Base-by-base conservation (phyloP, 768 basidiomycete species). In the Suillus occidentalis region DNA sequence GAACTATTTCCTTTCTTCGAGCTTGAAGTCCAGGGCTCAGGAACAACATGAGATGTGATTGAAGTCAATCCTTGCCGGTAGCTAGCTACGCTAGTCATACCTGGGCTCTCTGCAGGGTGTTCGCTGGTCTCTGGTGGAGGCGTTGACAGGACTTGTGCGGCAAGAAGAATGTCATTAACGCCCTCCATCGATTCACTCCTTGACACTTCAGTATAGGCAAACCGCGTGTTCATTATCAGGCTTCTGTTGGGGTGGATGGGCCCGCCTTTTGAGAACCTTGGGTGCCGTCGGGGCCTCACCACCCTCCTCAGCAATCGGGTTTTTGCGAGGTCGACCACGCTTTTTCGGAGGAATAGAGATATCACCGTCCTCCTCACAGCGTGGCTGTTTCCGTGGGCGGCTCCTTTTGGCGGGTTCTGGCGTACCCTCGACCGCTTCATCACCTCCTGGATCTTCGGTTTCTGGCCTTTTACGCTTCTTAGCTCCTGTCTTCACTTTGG, bases 401-500 rank as follows among this genome's bases (percentile, higher is more conserved):
- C 87, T 87, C 69, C 83, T 83, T 73, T 89, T 91, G 60, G 34
- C 69, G 3, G 53, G 61, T 60, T 72, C 75, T 45, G 58, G 56
- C 52, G 64, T 67, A 39, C 73, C 74, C 42, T 34, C 70, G 25
- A 60, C 62, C 4, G 62, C 65, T 6, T 62, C 65, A 0, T 50
- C 60, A 70, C 66, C 68, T 74, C 81, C 80, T 72, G 66, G 31
- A 37, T 65, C 34, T 65, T 64, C 40, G 18, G 40, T 57, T 52
- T 64, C 64, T 39, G 66, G 68, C 63, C 69, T 71, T 71, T 76
- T 75, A 64, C 65, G 75, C 66, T 78, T 83, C 70, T 68, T 70
- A 55, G 60, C 63, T 16, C 40, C 58, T 42, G 25, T 42, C 28
- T 31, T 59, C 18, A 10, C 12, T 60, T 67, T 72, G 14, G 67